phyloP scores from a whole-genome alignment of 1,284 basidiomycete genomes.

The Grifola frondosa region DNA sequence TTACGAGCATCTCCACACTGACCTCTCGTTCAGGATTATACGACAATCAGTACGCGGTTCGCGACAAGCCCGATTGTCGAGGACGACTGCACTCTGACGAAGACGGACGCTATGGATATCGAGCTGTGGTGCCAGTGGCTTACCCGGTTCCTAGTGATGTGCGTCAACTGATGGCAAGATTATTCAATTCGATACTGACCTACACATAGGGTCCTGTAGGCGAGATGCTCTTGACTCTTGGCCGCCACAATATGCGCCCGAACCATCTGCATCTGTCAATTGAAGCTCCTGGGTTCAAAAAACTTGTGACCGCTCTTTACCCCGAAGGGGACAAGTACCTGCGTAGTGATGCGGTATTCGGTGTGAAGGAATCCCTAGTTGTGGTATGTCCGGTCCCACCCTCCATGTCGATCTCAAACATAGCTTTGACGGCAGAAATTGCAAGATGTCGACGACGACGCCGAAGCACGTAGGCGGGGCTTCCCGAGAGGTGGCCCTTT shows the following conservation, averaged over 20 bases:
- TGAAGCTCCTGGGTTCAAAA: conserved; percentile 68
- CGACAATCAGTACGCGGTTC: conserved; percentile 63
- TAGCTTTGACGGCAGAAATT: conserved; percentile 39
- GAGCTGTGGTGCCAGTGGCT: conserved; percentile 74
- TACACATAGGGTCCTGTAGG: conserved; percentile 67
- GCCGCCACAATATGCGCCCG: conserved; percentile 77
- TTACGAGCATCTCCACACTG: background rate
- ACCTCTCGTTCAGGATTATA: conserved; percentile 50
- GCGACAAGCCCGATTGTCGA: conserved; percentile 71
- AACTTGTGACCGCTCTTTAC: conserved; percentile 75
- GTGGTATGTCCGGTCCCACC: conserved; percentile 53
- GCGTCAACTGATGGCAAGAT: too few species aligned
- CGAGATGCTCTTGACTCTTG: conserved; percentile 53
- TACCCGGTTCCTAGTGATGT: conserved; percentile 83
- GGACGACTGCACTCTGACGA: conserved; percentile 63
- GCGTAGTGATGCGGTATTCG: conserved; percentile 74
- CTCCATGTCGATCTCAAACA: conserved; percentile 1
- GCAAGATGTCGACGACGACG: conserved; percentile 49
- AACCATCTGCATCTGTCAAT: conserved; percentile 79
- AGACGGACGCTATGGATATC: conserved; percentile 71
- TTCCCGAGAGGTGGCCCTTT: conserved; percentile 62
- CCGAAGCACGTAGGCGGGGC: conserved; percentile 56
- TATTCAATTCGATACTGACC: too few species aligned
- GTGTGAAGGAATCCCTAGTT: conserved; percentile 65
- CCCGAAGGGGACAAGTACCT: conserved; percentile 69